Conservation (phyloP, 176 grass and related monocot genomes). For the Cenchrus fungigraminus region DNA sequence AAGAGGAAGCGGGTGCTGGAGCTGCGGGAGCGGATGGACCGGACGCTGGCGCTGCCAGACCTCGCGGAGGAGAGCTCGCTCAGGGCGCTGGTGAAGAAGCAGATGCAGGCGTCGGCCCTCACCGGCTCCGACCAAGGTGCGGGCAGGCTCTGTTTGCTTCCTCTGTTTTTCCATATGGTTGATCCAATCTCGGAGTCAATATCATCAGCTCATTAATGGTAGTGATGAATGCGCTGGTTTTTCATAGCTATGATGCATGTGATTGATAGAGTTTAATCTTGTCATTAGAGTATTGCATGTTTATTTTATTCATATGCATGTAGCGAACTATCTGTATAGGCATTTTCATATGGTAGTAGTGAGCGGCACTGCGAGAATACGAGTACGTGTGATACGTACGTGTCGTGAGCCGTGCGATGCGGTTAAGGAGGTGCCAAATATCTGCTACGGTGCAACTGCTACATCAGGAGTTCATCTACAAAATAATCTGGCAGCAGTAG, state of each 20-base stretch:
- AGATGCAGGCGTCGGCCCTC: slow-evolving; percentile 48
- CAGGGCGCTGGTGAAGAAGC: slow-evolving; percentile 73
- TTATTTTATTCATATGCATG: neutral
- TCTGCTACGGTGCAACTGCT: neutral
- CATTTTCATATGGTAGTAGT: neutral
- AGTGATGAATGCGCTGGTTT: slow-evolving; percentile 20
- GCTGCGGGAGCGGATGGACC: slow-evolving; percentile 66
- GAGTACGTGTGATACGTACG: neutral
- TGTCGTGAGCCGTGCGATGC: neutral
- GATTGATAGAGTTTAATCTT: neutral
- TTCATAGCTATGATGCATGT: neutral
- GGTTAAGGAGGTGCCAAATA: neutral
- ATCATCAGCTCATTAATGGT: slow-evolving; percentile 22
- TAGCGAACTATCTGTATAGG: neutral
- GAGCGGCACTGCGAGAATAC: neutral
- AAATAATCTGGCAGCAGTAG: neutral
- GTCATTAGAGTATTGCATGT: neutral
- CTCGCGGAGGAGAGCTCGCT: slow-evolving; percentile 60
- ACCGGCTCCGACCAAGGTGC: slow-evolving; percentile 32
- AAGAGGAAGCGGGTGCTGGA: slow-evolving; percentile 65
- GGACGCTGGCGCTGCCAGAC: slow-evolving; percentile 65
- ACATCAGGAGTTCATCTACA: neutral
- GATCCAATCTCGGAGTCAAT: neutral
- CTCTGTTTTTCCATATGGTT: neutral
- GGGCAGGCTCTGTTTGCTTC: neutral